phyloP scores from a whole-genome alignment of 1,284 basidiomycete genomes.

The Phellopilus nigrolimitatus region DNA sequence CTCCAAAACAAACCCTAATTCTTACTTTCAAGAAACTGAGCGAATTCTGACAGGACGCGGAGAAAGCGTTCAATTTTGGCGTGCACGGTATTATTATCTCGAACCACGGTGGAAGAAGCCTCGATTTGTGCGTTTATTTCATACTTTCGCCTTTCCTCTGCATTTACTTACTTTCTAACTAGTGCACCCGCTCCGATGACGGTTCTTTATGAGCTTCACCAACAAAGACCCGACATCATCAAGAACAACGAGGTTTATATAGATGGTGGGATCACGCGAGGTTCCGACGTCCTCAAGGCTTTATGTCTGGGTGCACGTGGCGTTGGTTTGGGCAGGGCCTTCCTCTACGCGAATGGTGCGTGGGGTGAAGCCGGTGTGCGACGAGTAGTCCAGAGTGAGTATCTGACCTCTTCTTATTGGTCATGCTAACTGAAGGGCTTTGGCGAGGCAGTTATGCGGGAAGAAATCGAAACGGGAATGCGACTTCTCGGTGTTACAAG shows the following conservation, averaged over 20 bases:
- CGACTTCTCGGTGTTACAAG: conserved; percentile 46
- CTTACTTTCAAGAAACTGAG: not conserved
- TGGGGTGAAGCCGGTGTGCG: conserved; percentile 18
- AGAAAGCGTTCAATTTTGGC: conserved; percentile 46
- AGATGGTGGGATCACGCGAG: conserved; percentile 49
- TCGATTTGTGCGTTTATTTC: conserved; percentile 28
- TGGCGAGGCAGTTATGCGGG: conserved; percentile 22
- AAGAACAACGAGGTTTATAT: conserved; percentile 37
- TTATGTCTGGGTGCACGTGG: conserved; percentile 49
- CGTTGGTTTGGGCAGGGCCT: conserved; percentile 49
- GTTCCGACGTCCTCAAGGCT: conserved; percentile 50
- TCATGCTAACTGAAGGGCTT: not conserved
- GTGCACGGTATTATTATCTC: conserved; percentile 44
- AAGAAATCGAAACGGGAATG: conserved; percentile 51
- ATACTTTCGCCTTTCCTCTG: conserved; percentile 28
- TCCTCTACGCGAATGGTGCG: conserved; percentile 43
- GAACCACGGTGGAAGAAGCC: conserved; percentile 41
- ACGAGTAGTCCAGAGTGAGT: conserved; percentile 18
- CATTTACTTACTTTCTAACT: conserved; percentile 27
- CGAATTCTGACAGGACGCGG: conserved; percentile 33
- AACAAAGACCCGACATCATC: conserved; percentile 37
- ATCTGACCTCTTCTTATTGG: not conserved
- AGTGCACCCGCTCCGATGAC: conserved; percentile 19
- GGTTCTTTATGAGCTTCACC: conserved; percentile 38
- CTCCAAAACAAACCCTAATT: conserved; percentile 7